phyloP scores from a whole-genome alignment of 305 asterid species.

The Nicotiana rustica region DNA sequence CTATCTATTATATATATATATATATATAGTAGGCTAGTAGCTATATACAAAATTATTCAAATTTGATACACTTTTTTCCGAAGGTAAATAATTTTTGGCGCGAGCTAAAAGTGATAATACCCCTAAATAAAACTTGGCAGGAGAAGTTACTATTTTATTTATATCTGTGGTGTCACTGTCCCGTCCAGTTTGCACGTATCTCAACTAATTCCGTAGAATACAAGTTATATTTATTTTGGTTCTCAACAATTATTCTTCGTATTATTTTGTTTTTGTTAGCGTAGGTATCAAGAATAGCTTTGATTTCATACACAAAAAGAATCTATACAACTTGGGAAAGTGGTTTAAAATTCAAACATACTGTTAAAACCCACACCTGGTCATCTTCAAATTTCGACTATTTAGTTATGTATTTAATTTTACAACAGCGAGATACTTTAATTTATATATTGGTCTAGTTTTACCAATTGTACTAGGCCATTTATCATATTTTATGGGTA shows the following conservation, averaged over 20 bases:
- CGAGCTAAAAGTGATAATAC: too few relatives aligned
- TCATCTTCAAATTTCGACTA: neutral
- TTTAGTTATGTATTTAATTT: neutral
- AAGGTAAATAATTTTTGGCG: too few relatives aligned
- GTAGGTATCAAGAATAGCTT: slow-evolving; percentile 18
- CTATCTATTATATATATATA: too few relatives aligned
- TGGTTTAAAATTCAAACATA: neutral
- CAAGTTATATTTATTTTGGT: neutral
- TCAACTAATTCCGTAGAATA: too few relatives aligned
- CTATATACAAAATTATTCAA: too few relatives aligned
- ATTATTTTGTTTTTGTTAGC: neutral
- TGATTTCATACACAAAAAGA: neutral
- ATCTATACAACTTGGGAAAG: neutral
- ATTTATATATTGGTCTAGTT: neutral
- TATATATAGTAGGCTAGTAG: too few relatives aligned
- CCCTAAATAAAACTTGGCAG: too few relatives aligned
- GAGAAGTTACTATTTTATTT: too few relatives aligned
- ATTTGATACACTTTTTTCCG: too few relatives aligned
- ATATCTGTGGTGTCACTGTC: too few relatives aligned
- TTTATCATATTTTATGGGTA: neutral
- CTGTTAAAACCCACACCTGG: neutral
- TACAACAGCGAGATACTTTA: neutral
- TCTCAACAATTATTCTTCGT: slow-evolving; percentile 1
- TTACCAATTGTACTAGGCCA: neutral
- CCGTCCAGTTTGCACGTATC: too few relatives aligned